Base-by-base conservation (phyloP, 1,284 basidiomycete species). In the Agroathelia rolfsii region DNA sequence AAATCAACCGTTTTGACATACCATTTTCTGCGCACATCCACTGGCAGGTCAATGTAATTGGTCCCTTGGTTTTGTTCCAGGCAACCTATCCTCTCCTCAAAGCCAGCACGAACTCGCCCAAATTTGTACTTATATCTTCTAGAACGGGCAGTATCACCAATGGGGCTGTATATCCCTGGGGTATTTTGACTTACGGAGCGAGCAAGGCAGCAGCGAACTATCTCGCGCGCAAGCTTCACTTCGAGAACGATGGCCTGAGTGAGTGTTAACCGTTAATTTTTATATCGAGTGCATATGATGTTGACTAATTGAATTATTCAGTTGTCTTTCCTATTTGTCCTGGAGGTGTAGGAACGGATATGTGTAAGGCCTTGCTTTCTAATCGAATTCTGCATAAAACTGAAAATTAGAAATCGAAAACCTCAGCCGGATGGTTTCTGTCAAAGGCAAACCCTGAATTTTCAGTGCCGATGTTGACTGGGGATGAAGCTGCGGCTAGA, bases 161-260 rank as follows among this genome's bases (percentile, higher is more conserved):
- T 18, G 17, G 12, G 6, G 5, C 6, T n/a, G 12, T n/a, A n/a
- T 16, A 16, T 11, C 28, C 28, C 6, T 6, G 8, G 28, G 12
- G 12, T 18, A 18, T 5, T 6, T 13, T 18, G 12, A 18, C 28
- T 6, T 30, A 30, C 17, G 13, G 28, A 14, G n/a, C 28, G 13
- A 16, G 15, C 5, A 30, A 30, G 17, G 28, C 28, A 12, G 28
- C 28, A 6, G 28, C 20, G 12, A 30, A 30, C 17, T 30, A 16
- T 18, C 12, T 30, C 28, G 20, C 28, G 14, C 12, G 28, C 6
- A 30, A 30, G 13, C 15, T 30, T 5, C 28, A 30, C 28, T 30
- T 30, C 17, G 28, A 30, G 28, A n/a, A 30, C 17, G 6, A 6
- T n/a, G n/a, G n/a, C n/a, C n/a, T n/a, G 28, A 24, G 22, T 24